Conservation (phyloP, 2,329 filamentous ascomycete species). For the Bimuria novae-zelandiae region DNA sequence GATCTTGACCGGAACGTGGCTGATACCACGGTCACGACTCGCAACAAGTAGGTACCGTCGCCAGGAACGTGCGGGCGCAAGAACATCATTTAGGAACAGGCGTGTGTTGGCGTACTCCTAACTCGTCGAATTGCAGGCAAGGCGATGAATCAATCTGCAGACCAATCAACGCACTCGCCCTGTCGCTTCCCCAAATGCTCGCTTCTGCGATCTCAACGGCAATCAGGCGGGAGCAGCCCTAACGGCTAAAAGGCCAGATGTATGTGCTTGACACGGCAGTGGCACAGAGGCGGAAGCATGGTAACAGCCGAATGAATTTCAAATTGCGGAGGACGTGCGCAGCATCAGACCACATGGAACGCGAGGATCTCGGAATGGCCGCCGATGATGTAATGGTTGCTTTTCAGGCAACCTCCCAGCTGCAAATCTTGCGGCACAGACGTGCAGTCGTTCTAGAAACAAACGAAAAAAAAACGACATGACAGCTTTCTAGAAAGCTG, state of each 20-base stretch:
- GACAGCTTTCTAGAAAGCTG: slow-evolving; percentile 27
- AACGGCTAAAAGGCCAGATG: slow-evolving; percentile 28
- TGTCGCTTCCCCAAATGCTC: slow-evolving; percentile 19
- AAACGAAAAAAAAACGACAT: slow-evolving; percentile 20
- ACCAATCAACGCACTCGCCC: slow-evolving; percentile 25
- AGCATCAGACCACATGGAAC: not conserved
- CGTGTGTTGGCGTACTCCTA: not conserved
- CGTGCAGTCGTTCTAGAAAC: not conserved
- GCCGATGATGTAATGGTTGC: not conserved
- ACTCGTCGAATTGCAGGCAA: slow-evolving; percentile 11
- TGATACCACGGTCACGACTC: slow-evolving; percentile 5
- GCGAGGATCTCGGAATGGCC: not conserved
- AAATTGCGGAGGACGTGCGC: slow-evolving; percentile 9
- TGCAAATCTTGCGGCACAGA: slow-evolving; percentile 9
- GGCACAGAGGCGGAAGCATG: slow-evolving; percentile 24
- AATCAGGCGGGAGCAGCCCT: slow-evolving; percentile 26
- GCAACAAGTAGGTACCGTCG: too few relatives aligned
- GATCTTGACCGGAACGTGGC: slow-evolving; percentile 8
- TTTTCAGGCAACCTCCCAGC: slow-evolving; percentile 5
- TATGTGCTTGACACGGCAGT: slow-evolving; percentile 14
- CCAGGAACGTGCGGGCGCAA: too few relatives aligned
- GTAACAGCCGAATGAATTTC: slow-evolving; percentile 20
- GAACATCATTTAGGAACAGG: not conserved
- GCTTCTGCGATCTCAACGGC: slow-evolving; percentile 25
- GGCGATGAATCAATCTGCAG: slow-evolving; percentile 11